Conservation (phyloP, 768 basidiomycete species). For the Amanita jacksonii region DNA sequence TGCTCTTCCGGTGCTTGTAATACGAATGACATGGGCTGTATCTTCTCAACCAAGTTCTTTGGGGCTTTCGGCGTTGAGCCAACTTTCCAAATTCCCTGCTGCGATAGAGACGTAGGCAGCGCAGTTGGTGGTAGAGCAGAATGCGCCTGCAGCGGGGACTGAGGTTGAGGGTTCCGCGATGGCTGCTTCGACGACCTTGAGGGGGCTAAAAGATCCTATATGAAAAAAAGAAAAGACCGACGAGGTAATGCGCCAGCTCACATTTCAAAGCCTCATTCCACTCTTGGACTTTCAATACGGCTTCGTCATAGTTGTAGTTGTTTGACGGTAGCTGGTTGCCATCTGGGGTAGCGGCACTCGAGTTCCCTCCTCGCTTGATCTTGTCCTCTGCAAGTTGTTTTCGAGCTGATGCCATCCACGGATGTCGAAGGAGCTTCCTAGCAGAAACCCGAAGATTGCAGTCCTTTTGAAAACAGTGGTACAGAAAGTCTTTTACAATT, state of each 20-base stretch:
- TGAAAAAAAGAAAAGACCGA: conserved; percentile 11
- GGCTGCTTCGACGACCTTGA: conserved; percentile 66
- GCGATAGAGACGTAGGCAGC: conserved; percentile 18
- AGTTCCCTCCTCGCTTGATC: conserved; percentile 20
- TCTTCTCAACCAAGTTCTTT: conserved; percentile 36
- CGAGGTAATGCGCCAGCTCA: conserved; percentile 22
- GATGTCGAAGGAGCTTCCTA: conserved; percentile 84
- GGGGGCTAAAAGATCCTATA: conserved; percentile 39
- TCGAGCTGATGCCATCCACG: conserved; percentile 89
- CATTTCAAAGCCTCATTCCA: conserved; percentile 98
- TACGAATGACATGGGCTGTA: conserved; percentile 55
- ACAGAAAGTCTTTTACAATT: conserved; percentile 92
- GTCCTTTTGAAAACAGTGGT: conserved; percentile 98
- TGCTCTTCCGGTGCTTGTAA: conserved; percentile 75
- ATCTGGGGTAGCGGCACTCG: conserved; percentile 26
- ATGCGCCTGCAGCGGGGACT: conserved; percentile 36
- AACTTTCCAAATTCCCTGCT: conserved; percentile 26
- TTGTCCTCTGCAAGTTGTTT: conserved; percentile 53
- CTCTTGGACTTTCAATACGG: conserved; percentile 90
- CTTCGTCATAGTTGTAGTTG: conserved; percentile 90
- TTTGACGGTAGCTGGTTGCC: conserved; percentile 40
- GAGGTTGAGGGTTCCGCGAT: conserved; percentile 35
- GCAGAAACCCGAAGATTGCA: conserved; percentile 90
- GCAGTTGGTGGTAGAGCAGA: conserved; percentile 24
- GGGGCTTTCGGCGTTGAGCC: conserved; percentile 22